Conservation (phyloP, 2,329 filamentous ascomycete genomes). For the Xylaria multiplex region DNA sequence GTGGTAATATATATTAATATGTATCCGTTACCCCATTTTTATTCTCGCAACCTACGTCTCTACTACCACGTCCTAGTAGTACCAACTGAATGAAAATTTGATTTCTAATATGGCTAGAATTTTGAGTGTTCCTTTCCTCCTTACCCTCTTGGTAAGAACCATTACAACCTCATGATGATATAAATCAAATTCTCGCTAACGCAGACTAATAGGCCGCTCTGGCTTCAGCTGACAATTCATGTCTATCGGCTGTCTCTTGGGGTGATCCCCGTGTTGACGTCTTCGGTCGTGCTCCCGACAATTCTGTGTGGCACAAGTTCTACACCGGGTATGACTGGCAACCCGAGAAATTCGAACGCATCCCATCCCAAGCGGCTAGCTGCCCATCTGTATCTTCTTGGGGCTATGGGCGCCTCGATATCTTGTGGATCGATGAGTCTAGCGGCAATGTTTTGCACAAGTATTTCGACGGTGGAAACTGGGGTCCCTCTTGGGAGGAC, state of each 20-base stretch:
- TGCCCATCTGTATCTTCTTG: constrained; percentile 38
- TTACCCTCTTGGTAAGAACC: constrained; percentile 8
- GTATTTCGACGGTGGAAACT: constrained; percentile 37
- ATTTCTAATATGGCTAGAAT: constrained; percentile 17
- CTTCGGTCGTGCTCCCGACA: constrained; percentile 26
- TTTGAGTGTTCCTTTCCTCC: constrained; percentile 10
- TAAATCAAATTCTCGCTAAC: not conserved
- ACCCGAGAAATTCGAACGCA: constrained; percentile 34
- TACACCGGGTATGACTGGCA: constrained; percentile 41
- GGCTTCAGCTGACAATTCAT: constrained; percentile 10
- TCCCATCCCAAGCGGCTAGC: constrained; percentile 25
- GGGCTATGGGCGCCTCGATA: constrained; percentile 37
- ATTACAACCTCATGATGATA: no score
- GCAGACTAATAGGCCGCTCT: constrained; percentile 6
- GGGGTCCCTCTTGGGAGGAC: constrained; percentile 39
- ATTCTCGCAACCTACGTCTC: not conserved
- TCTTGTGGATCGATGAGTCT: constrained; percentile 33
- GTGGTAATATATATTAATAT: no score
- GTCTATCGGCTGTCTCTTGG: constrained; percentile 30
- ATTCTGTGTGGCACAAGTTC: constrained; percentile 36
- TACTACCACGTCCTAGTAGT: not conserved
- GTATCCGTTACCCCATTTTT: not conserved
- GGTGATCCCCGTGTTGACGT: constrained; percentile 35
- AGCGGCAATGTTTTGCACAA: constrained; percentile 37
- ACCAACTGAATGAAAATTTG: not conserved